Evolutionary conservation across 495 filamentous ascomycete species (phyloP), one percentile per base, ranked within the genome.

Genomic region (Delitschia confertaspora): DNA sequence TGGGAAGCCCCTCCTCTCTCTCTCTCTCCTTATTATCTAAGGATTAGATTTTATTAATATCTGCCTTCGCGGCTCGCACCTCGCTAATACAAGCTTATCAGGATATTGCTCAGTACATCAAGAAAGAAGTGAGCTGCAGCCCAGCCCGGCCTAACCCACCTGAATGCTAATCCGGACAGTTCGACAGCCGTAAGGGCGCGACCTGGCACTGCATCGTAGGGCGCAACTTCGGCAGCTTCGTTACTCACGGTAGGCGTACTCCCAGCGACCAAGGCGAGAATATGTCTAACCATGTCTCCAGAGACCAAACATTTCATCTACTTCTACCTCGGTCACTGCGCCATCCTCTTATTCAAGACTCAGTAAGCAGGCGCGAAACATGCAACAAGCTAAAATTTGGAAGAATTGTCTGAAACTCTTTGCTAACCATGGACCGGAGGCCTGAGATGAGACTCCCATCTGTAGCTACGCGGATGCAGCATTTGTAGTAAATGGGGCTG

Each of bases 291-390:
- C 18, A 34, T 7, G 0, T 13, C 9, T 17, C 3, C 68, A 95
- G 88, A 99, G 63, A 95, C 91, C 29, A 95, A 95, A 68, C 91
- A 99, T 67, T 99, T 99, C 71, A 95, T 96, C 62, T 99, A 99
- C 72, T 99, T 99, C 74, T 96, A 96, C 69, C 84, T 96, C 47
- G 91, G 91, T 35, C 91, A 95, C 72, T 95, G 85, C 63, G 91
- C 91, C 14, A 95, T 99, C 58, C 80, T 99, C 31, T 79, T 99
- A 41, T 99, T 96, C 78, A 99, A 99, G 77, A 99, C 91, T 18
- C 88, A 95, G 73, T 95, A 76, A 45, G 17, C 7, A 43, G 8
- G 16, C 33, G 26, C 7, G 20, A 13, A 6, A 14, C 8, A 33
- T n/a, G n/a, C n/a, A n/a, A n/a, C n/a, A n/a, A n/a, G n/a, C n/a